A percentile compares a stretch with the other conserved stretches of the same genome.
Conservation (phyloP, 164 flowering plant species). For the Annona squamosa region DNA sequence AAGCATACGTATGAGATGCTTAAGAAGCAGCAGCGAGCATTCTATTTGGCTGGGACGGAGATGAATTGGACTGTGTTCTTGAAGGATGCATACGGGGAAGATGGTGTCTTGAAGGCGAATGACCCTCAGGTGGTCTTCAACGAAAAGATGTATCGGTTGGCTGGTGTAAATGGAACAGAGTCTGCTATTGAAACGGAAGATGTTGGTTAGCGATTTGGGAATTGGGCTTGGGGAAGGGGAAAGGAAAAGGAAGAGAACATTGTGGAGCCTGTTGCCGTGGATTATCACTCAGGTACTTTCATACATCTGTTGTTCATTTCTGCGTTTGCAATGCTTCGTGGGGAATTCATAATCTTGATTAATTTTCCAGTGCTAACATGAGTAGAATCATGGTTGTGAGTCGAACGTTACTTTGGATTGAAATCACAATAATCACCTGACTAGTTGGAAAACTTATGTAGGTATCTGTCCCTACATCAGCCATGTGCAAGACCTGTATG, state of each 20-base stretch:
- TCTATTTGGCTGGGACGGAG: slow-evolving; percentile 19
- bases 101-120: slow-evolving; percentile 15
- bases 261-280: neutral
- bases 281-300: neutral
- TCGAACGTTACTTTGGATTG: no score
- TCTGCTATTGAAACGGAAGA: neutral
- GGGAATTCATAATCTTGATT: no score
- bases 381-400: no score
- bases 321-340: no score
- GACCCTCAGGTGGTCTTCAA: slow-evolving; percentile 19
- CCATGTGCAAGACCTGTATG: no score
- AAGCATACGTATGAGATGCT: slow-evolving; percentile 67
- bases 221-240: neutral
- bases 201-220: neutral
- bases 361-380: no score
- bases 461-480: no score
- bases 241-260: neutral
- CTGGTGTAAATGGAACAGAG: neutral
- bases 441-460: no score
- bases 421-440: no score
- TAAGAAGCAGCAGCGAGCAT: slow-evolving; percentile 15
- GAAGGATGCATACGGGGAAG: slow-evolving; percentile 56
- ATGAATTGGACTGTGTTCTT: slow-evolving; percentile 85
- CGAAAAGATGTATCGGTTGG: slow-evolving; percentile 17
- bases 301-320: no score